Evolutionary conservation across 345 rosid genomes (phyloP).

Genomic region (Populus euphratica): DNA sequence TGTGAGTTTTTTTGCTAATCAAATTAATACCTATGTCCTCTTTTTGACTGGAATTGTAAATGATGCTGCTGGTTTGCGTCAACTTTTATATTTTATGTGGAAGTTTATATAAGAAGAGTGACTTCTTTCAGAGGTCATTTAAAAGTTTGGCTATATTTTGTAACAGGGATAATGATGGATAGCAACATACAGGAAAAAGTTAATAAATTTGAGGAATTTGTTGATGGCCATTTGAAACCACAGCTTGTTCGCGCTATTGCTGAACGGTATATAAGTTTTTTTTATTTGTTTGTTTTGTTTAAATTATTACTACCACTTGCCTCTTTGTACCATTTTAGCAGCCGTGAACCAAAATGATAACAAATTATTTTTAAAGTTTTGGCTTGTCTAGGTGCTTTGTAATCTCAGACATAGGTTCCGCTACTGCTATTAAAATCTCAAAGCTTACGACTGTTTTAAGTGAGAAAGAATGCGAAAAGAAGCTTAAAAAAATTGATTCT

Average conservation of each 20-base stretch:
- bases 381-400: too few relatives aligned
- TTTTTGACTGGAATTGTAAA: background rate
- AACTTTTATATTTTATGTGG: too few relatives aligned
- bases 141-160: background rate
- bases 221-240: slow-evolving; percentile 76
- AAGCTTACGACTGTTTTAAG: background rate
- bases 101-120: background rate
- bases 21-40: background rate
- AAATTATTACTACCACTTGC: background rate
- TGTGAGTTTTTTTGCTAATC: background rate
- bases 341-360: too few relatives aligned
- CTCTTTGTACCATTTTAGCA: background rate
- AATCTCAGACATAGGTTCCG: background rate
- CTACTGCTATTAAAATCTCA: background rate
- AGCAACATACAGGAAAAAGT: slow-evolving; percentile 47
- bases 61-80: background rate
- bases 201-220: slow-evolving; percentile 71
- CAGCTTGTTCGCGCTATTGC: slow-evolving; percentile 65
- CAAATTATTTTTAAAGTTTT: too few relatives aligned
- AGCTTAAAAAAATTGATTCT: background rate
- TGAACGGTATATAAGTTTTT: slow-evolving; percentile 38
- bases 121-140: background rate
- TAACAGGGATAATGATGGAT: slow-evolving; percentile 35
- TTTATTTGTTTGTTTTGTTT: background rate
- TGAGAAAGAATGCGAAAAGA: background rate